Evolutionary conservation across 2,329 filamentous ascomycete genomes (phyloP).

Genomic region (Tolypocladium tundrense): DNA sequence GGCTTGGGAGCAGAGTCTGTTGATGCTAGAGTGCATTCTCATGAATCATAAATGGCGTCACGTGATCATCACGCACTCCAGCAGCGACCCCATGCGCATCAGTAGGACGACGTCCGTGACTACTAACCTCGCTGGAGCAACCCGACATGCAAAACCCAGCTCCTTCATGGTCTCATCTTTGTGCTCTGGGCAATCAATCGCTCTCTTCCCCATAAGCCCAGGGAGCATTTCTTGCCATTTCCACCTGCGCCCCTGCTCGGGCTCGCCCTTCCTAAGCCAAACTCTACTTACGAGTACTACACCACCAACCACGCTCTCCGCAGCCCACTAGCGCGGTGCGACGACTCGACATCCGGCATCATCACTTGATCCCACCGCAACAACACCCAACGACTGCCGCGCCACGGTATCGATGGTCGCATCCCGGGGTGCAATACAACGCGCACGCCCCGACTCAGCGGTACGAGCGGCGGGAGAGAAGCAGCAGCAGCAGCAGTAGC

Average conservation of each 20-base stretch:
- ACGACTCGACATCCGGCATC: slow-evolving; percentile 7
- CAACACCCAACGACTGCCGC: slow-evolving; percentile 2
- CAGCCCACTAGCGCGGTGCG: slow-evolving; percentile 10
- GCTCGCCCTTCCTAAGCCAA: not conserved
- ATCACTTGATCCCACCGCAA: not conserved
- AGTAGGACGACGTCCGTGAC: not conserved
- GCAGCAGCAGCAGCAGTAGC: slow-evolving; percentile 3
- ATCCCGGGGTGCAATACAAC: not conserved
- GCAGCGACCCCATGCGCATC: not conserved
- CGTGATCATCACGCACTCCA: not conserved
- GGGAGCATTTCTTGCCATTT: not conserved
- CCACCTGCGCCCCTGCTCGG: slow-evolving; percentile 4
- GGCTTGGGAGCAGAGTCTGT: too few relatives aligned
- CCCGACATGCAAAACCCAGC: not conserved
- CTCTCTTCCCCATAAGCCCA: not conserved
- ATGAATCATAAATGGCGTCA: not conserved
- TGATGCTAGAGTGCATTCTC: not conserved
- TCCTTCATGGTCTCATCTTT: not conserved
- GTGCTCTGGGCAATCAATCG: not conserved
- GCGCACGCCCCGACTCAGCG: slow-evolving; percentile 5
- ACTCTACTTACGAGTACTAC: slow-evolving; percentile 1
- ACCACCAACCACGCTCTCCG: slow-evolving; percentile 7
- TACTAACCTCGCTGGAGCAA: not conserved
- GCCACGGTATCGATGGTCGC: slow-evolving; percentile 10
- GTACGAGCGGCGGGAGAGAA: slow-evolving; percentile 5